Evolutionary conservation across 2,329 filamentous ascomycete genomes (phyloP), one percentile per base, ranked within the genome.

Genomic region (Cladosporium colombiae): DNA sequence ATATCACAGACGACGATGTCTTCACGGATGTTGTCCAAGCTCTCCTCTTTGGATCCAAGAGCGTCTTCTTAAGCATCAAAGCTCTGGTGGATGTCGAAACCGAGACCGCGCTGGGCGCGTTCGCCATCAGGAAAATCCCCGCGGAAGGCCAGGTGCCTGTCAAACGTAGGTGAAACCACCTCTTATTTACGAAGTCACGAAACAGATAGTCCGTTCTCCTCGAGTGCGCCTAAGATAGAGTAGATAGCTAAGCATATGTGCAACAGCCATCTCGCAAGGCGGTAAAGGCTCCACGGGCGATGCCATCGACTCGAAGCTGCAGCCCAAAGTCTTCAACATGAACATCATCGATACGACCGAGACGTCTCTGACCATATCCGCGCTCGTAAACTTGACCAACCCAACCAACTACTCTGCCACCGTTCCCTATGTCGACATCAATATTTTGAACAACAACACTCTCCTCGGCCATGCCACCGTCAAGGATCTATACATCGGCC

Each of bases 21-120:
- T 91, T 99, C 74, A 86, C 88, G 35, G 87, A 93, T 61, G 86
- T 98, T 4, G 84, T 97, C n/a, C 88, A 93, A 74, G 86, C 87
- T 64, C 82, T 97, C 62, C 78, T 97, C 5, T 94, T 97, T 72
- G 89, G 91, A 65, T 85, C 82, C 65, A 84, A 89, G 67, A 81
- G 86, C 25, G 82, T 97, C n/a, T 77, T 86, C 55, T 82, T 99
- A 64, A 86, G 88, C 62, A 87, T 98, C 69, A 85, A 90, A 71
- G 93, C 94, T 25, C 83, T 86, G 52, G 92, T 98, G 65, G 92
- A 96, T 77, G 91, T 93, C 69, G 87, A 91, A 73, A 86, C 97
- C 61, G 83, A 88, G 66, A 97, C 93, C 33, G 89, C 90, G 29
- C 83, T 99, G 69, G 95, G 95, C 58, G 83, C 89, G 71, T 86